Percentiles rank a stretch among this genome's conserved stretches.
Evolutionary conservation across 2,329 filamentous ascomycete species (phyloP).

Genomic region (Aphanocladium album): DNA sequence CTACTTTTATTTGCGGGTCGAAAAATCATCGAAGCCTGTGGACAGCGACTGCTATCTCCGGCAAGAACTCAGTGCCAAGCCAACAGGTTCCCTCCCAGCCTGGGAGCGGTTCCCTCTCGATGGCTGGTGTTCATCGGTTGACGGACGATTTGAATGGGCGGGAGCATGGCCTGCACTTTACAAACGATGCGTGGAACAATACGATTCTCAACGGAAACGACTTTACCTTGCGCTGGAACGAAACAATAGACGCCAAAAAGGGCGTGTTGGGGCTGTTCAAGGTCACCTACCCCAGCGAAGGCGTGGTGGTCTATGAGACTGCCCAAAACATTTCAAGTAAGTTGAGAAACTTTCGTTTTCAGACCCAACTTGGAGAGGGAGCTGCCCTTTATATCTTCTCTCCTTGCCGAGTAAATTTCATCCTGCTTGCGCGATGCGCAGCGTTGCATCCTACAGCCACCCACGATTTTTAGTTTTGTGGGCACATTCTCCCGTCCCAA

Average conservation of each 20-base stretch:
- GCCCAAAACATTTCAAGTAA: conserved; percentile 27
- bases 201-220: conserved; percentile 27
- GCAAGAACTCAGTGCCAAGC: conserved; percentile 11
- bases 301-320: conserved; percentile 25
- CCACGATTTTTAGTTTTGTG: conserved; percentile 5
- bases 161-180: conserved; percentile 26
- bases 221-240: conserved; percentile 28
- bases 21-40: conserved; percentile 8
- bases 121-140: conserved; percentile 19
- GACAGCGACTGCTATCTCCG: conserved; percentile 4
- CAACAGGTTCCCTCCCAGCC: conserved; percentile 14
- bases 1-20: conserved; percentile 14
- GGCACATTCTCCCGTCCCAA: conserved; percentile 4
- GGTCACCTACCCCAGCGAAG: conserved; percentile 26
- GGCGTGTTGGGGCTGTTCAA: conserved; percentile 26
- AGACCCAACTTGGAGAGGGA: not conserved
- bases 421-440: not conserved
- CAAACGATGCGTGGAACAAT: conserved; percentile 30
- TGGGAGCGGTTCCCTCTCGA: conserved; percentile 16
- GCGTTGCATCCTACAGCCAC: not conserved
- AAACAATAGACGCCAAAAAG: conserved; percentile 19
- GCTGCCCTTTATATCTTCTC: not conserved
- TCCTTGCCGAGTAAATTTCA: not conserved
- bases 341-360: conserved; percentile 7
- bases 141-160: conserved; percentile 14